A percentile compares a stretch with the other conserved stretches of the same genome.
phyloP scores from a whole-genome alignment of 202 grass and related monocot species.

The Brachypodium distachyon region DNA sequence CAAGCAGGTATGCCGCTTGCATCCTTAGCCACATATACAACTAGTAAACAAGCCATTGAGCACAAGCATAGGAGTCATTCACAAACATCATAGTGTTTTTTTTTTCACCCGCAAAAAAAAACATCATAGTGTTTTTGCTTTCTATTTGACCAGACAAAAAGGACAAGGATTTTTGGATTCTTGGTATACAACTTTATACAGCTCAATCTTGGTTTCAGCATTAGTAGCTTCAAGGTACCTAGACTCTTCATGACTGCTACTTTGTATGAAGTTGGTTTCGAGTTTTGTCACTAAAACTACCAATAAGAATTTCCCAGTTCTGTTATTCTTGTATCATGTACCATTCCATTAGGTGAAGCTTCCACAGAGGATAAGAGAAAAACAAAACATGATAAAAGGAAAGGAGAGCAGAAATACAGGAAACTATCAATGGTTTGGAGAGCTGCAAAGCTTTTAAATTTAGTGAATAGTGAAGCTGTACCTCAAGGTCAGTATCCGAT shows the following conservation, averaged over 20 bases:
- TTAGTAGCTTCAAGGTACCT: neutral
- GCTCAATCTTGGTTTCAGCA: neutral
- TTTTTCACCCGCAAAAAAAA: too few relatives aligned
- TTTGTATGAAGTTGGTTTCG: neutral
- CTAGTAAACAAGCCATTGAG: neutral
- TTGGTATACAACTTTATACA: neutral
- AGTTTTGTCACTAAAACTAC: neutral
- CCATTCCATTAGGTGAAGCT: neutral
- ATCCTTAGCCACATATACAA: neutral
- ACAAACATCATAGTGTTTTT: neutral
- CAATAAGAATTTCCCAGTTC: neutral
- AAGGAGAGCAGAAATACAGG: neutral
- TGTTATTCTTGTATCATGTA: neutral
- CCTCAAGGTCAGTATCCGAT: constrained; percentile 49
- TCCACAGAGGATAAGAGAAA: neutral
- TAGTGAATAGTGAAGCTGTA: constrained; percentile 22
- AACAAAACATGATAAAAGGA: neutral
- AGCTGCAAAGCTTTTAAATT: neutral
- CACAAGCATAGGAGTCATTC: neutral
- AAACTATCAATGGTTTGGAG: neutral
- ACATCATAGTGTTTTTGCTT: neutral
- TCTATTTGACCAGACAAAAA: neutral
- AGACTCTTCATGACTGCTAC: neutral
- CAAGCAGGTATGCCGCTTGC: too few relatives aligned
- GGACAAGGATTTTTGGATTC: neutral